These are phyloP conservation scores for Thalassiosira mediterranea DNA, from an alignment of 352 stramenopile genomes.

Conservation along the genomic window DNA sequence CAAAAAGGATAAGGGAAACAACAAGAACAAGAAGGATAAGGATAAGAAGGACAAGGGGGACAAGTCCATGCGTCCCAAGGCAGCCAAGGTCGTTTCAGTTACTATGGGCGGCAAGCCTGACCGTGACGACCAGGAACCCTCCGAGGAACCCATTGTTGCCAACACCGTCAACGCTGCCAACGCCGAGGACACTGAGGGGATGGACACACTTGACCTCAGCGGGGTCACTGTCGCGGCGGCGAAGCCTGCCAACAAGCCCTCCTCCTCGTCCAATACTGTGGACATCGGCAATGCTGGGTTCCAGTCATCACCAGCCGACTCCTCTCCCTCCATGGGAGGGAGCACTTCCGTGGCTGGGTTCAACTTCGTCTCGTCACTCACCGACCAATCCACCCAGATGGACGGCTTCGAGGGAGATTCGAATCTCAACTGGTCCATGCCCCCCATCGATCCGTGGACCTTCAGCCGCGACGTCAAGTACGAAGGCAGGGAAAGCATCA, in stretches of 20 bases:
- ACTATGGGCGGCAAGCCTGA: not conserved
- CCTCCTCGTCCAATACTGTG: too few relatives aligned
- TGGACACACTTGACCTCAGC: not conserved
- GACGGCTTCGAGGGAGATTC: constrained; percentile 17
- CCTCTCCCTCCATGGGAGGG: not conserved
- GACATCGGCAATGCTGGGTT: too few relatives aligned
- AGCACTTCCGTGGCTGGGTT: not conserved
- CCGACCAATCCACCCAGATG: constrained; percentile 4
- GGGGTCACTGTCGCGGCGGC: constrained; percentile 1
- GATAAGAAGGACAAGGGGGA: constrained; percentile 12
- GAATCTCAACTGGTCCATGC: not conserved
- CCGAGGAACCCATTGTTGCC: not conserved
- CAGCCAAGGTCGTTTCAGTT: not conserved
- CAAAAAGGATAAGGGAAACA: not conserved
- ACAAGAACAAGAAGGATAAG: constrained; percentile 7
- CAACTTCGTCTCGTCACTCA: constrained; percentile 9
- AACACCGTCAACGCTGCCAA: too few relatives aligned
- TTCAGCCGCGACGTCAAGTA: not conserved
- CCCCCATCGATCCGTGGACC: constrained; percentile 3
- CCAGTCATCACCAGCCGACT: not conserved
- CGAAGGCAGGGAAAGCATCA: constrained; percentile 14
- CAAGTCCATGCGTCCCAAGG: not conserved
- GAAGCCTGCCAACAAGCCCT: not conserved
- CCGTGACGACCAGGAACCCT: not conserved
- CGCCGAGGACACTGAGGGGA: too few relatives aligned